These are phyloP conservation scores for Fusarium sterilihyphosum DNA, from an alignment of 2,329 filamentous ascomycete species.

Conservation along the genomic window DNA sequence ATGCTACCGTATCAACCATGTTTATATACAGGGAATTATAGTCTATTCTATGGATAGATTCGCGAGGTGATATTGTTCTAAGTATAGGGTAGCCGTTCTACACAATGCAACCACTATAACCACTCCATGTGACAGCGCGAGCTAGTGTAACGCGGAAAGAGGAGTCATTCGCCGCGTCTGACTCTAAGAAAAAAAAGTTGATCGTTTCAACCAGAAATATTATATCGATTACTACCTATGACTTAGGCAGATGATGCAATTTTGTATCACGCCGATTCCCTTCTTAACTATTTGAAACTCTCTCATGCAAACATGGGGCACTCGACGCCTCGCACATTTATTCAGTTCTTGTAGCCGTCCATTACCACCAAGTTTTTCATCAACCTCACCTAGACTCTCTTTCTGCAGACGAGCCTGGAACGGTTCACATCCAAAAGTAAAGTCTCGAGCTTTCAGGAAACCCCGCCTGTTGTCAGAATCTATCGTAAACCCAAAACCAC, in stretches of 20 bases:
- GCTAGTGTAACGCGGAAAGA: constrained; percentile 25
- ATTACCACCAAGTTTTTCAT: not conserved
- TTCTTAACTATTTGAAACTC: not conserved
- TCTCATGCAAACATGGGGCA: constrained; percentile 47
- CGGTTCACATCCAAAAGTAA: not conserved
- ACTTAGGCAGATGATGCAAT: not conserved
- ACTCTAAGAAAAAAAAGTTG: constrained; percentile 23
- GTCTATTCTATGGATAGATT: not conserved
- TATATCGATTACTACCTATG: not conserved
- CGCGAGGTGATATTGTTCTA: no score
- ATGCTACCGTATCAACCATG: not conserved
- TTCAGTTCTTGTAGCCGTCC: constrained; percentile 20
- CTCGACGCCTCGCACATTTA: constrained; percentile 31
- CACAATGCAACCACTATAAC: not conserved
- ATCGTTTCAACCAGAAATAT: not conserved
- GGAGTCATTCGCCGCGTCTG: constrained; percentile 31
- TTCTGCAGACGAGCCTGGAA: constrained; percentile 7
- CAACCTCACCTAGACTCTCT: not conserved
- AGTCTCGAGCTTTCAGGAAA: not conserved
- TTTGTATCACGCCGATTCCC: not conserved
- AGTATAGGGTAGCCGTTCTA: constrained; percentile 13
- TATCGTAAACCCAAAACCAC: not conserved
- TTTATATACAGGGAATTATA: not conserved
- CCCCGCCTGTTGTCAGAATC: not conserved
- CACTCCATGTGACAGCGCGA: constrained; percentile 29